phyloP scores from a whole-genome alignment of 768 basidiomycete species.

The Leccinum sublutescens region DNA sequence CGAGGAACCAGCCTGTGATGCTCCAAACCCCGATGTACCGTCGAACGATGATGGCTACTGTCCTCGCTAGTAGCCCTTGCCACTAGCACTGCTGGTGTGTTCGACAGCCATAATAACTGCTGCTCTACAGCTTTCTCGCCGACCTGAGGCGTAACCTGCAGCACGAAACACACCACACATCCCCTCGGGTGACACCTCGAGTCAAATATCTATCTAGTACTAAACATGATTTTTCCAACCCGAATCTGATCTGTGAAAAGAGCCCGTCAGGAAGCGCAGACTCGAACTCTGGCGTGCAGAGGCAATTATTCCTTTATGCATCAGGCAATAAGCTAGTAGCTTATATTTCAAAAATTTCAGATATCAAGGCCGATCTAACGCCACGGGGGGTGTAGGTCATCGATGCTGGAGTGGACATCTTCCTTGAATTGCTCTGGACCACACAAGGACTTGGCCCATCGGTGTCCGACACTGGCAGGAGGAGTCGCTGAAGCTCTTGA shows the following conservation, averaged over 20 bases:
- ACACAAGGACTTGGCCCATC: no score
- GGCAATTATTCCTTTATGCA: neutral
- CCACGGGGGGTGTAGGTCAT: neutral
- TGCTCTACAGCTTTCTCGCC: neutral
- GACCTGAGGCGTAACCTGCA: neutral
- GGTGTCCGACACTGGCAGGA: neutral
- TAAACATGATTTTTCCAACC: neutral
- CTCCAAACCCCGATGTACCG: neutral
- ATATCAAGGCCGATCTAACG: neutral
- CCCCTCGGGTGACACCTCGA: neutral
- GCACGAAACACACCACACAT: neutral
- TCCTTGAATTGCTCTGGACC: neutral
- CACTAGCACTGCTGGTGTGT: neutral
- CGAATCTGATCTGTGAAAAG: neutral
- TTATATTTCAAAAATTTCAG: neutral
- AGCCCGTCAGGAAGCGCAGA: neutral
- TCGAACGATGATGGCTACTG: neutral
- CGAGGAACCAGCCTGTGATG: neutral
- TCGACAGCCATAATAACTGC: neutral
- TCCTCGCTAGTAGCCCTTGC: neutral
- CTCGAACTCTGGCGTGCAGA: neutral
- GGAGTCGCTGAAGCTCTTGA: neutral
- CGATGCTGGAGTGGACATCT: no score
- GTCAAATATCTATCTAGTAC: neutral
- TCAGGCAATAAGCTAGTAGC: neutral